Base-by-base conservation (phyloP, 2,329 filamentous ascomycete genomes). In the Aspergillus unguis region DNA sequence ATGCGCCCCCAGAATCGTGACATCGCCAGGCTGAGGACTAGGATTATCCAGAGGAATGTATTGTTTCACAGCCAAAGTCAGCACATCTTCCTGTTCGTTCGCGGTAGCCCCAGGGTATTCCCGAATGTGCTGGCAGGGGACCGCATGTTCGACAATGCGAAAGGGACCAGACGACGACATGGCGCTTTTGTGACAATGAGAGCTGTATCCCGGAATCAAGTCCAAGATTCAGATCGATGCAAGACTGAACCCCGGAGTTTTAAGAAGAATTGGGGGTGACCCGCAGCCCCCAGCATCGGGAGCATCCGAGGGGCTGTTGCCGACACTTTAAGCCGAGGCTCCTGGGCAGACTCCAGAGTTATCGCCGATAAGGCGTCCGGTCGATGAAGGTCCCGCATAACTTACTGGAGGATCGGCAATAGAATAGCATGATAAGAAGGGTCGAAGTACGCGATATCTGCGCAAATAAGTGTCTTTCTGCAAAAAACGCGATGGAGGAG, bases 1-100 rank as follows among this genome's bases (percentile, higher is more conserved):
- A 73, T 96, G 92, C 4, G 87, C 86, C 8, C 82, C 90, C 50
- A 97, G 84, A 53, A 97, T 85, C 23, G 90, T 96, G 6, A 96
- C 76, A 70, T 94, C 89, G 32, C 89, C 88, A 1, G 84, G 81
- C 57, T 83, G 78, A 0, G 90, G 87, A 26, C 75, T 71, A 0
- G 77, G 79, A 62, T 92, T 91, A 65, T 86, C 81, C 50, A 83
- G 76, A 1, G 92, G 92, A 0, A 82, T 87, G 68, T 97, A 97
- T 67, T 96, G 90, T 76, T 96, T 96, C 48, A 96, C 81, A 6
- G 85, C 83, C 4, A 96, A 73, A 49, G 84, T 73, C 3, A 96
- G 77, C 5, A 82, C 77, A 55, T 92, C 87, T 58, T 95, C 87
- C 62, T 95, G 88, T 9, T 81, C 82, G 51, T 81, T 78, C 2